Conservation (phyloP, 2,329 filamentous ascomycete genomes). For the Alternaria sp. region DNA sequence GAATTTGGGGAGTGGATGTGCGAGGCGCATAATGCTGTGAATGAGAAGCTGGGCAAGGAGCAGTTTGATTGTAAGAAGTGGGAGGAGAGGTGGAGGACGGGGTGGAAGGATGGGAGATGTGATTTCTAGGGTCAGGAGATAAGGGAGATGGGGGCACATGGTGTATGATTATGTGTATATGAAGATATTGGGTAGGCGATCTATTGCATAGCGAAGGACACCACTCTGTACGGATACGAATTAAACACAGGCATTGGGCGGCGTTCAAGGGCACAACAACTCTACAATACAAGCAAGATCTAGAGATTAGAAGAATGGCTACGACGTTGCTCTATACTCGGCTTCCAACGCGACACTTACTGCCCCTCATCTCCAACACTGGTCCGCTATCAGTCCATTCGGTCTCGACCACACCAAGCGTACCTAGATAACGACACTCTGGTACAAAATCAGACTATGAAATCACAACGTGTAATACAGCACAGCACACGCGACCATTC, state of each 20-base stretch:
- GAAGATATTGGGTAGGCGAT: background rate
- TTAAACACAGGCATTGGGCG: slow-evolving; percentile 19
- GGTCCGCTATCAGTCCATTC: slow-evolving; percentile 1
- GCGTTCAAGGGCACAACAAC: slow-evolving; percentile 5
- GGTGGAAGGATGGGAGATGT: slow-evolving; percentile 76
- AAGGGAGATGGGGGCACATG: background rate
- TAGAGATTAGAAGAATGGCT: background rate
- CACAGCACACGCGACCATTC: background rate
- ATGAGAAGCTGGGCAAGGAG: slow-evolving; percentile 86
- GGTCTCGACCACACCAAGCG: background rate
- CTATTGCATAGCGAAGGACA: slow-evolving; percentile 11
- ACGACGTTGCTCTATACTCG: background rate
- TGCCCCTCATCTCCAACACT: slow-evolving; percentile 6
- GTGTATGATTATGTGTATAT: slow-evolving; percentile 15
- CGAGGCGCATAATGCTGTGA: slow-evolving; percentile 86
- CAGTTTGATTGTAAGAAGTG: slow-evolving; percentile 86
- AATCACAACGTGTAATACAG: background rate
- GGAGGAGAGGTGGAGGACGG: slow-evolving; percentile 94
- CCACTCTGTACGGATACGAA: slow-evolving; percentile 7
- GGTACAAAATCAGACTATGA: background rate
- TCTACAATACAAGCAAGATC: background rate
- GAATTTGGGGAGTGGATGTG: slow-evolving; percentile 86
- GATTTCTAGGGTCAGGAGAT: slow-evolving; percentile 52
- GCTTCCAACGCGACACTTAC: background rate
- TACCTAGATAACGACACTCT: background rate